A percentile compares a stretch with the other conserved stretches of the same genome.
These are phyloP conservation scores for Crassisporium funariophilum DNA, from an alignment of 768 basidiomycete genomes.

Conservation along the genomic window DNA sequence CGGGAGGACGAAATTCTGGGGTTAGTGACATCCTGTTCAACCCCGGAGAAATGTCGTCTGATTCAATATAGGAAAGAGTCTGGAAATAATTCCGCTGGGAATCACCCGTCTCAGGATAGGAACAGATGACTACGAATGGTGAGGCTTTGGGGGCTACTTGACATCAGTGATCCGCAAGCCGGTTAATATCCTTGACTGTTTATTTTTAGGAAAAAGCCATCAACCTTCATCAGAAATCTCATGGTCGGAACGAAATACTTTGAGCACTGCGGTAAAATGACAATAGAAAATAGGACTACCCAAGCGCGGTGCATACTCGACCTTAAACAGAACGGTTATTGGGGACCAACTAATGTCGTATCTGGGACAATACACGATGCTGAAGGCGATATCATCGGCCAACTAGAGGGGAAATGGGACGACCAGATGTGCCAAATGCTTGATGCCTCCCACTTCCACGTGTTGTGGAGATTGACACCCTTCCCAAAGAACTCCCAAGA, in stretches of 20 bases:
- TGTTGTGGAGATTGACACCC: constrained; percentile 76
- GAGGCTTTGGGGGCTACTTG: constrained; percentile 20
- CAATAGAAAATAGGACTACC: constrained; percentile 62
- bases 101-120: constrained; percentile 67
- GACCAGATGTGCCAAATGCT: constrained; percentile 73
- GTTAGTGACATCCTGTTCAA: constrained; percentile 42
- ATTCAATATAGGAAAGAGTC: constrained; percentile 68
- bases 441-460: constrained; percentile 66
- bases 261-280: constrained; percentile 82
- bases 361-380: constrained; percentile 58
- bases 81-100: constrained; percentile 85
- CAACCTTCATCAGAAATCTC: constrained; percentile 86
- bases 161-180: not conserved
- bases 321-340: constrained; percentile 86
- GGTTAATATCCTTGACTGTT: too few relatives aligned
- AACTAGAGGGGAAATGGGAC: constrained; percentile 91
- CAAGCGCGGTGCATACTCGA: constrained; percentile 69
- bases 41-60: constrained; percentile 13
- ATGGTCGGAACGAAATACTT: constrained; percentile 92
- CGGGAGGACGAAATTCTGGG: constrained; percentile 90
- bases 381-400: constrained; percentile 54
- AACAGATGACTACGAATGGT: constrained; percentile 74
- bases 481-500: constrained; percentile 72
- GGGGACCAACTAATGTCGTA: constrained; percentile 77
- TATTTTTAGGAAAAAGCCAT: constrained; percentile 84